Evolutionary conservation across 2,329 filamentous ascomycete species (phyloP), one percentile per base, ranked within the genome.

Genomic region (Fusarium lateritium): DNA sequence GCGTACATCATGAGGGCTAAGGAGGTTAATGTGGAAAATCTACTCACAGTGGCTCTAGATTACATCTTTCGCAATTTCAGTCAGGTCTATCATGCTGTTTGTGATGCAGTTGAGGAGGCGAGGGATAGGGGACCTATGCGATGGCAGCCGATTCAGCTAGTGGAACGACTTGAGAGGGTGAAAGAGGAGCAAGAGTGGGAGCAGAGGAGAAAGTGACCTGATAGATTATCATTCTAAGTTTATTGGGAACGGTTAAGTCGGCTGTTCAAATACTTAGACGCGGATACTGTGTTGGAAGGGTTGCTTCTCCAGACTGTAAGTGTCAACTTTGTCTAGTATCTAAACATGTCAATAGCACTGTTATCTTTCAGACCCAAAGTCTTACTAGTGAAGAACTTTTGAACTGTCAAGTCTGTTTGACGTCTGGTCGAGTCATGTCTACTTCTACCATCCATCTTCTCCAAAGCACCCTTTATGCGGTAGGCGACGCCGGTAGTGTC

Each of bases 1-100:
- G 57, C 46, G 49, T 64, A 70, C 54, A 71, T 73, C 19, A 51
- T 47, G 26, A 59, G 51, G 11, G 67, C 71, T 11, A 73, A 45
- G 39, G 56, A 62, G 51, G 51, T 62, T 31, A 66, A 64, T 34
- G 70, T 71, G 58, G 71, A 68, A n/a, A 65, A 74, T 22, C 38
- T 73, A 31, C 67, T 73, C 21, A 63, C 65, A 19, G 44, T 62
- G 26, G 60, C 67, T 28, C 58, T 74, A 34, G 69, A 74, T 21
- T 73, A 71, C 42, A 62, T 71, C 28, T 74, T 59, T 56, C 67
- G 71, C 10, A 73, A 73, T 28, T 73, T 73, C 24, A 44, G 59
- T 17, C 56, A 59, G 33, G 55, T 70, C 15, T 73, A 74, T 36
- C 50, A 64, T 40, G 42, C 52, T 10, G 56, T 74, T 42, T 73